Evolutionary conservation across 2,329 filamentous ascomycete genomes (phyloP).

Genomic region (Geosmithia morbida): DNA sequence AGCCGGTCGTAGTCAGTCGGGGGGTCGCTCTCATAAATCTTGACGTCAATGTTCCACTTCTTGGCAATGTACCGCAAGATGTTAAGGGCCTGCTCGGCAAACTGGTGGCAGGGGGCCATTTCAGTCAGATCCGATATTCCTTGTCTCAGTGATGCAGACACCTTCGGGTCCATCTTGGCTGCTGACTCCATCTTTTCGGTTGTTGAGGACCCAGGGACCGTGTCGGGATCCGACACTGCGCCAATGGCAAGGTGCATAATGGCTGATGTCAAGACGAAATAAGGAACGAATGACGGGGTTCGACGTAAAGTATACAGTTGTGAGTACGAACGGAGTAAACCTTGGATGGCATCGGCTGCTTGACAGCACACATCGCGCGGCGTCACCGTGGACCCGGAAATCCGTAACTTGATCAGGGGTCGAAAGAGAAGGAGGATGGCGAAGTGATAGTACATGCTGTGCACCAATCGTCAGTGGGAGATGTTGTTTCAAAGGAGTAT

Average conservation of each 20-base stretch:
- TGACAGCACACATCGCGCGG: constrained; percentile 53
- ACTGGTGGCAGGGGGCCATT: constrained; percentile 47
- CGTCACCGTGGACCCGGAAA: constrained; percentile 47
- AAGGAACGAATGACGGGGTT: constrained; percentile 46
- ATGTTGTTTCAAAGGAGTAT: neutral
- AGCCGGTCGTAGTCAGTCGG: constrained; percentile 21
- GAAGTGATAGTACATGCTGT: constrained; percentile 57
- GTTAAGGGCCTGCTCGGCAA: constrained; percentile 44
- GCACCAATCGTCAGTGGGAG: neutral
- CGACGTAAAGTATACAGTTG: constrained; percentile 42
- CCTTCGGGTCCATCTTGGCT: constrained; percentile 20
- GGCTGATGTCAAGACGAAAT: constrained; percentile 45
- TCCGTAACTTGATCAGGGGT: constrained; percentile 50
- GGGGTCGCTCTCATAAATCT: constrained; percentile 19
- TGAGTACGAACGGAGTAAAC: constrained; percentile 39
- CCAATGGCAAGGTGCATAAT: constrained; percentile 45
- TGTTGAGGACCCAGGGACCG: constrained; percentile 5
- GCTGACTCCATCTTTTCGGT: constrained; percentile 16
- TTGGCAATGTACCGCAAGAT: constrained; percentile 42
- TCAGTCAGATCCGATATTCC: constrained; percentile 43
- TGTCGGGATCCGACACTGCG: constrained; percentile 12
- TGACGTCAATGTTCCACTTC: constrained; percentile 43
- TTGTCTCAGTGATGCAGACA: constrained; percentile 30
- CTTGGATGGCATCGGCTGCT: constrained; percentile 44
- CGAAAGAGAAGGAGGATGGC: constrained; percentile 61